Percentiles rank a stretch among this genome's conserved stretches.
phyloP scores from a whole-genome alignment of 371 early-diverging fungal species.

The Sporodiniella umbellata region DNA sequence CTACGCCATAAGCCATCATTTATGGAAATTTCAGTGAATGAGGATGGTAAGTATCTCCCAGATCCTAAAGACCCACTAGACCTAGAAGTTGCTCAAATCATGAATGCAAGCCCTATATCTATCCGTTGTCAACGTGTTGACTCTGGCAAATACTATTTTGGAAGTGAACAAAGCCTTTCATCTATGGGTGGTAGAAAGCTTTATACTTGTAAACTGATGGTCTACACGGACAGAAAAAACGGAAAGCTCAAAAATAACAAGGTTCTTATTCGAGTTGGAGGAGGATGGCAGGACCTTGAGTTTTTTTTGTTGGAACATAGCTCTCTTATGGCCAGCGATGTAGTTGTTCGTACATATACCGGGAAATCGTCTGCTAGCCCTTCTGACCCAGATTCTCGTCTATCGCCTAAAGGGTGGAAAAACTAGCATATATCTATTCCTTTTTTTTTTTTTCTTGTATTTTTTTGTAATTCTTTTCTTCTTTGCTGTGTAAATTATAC shows the following conservation, averaged over 20 bases:
- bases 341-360: conserved; percentile 17
- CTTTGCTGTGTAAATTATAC: no score
- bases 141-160: conserved; percentile 58
- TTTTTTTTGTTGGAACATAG: conserved; percentile 46
- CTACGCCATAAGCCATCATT: conserved; percentile 7
- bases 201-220: conserved; percentile 50
- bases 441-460: no score
- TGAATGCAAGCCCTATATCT: conserved; percentile 50
- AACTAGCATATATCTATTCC: conserved; percentile 1
- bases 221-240: conserved; percentile 28
- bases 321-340: conserved; percentile 34
- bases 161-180: conserved; percentile 45
- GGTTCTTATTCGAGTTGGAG: conserved; percentile 62
- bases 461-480: no score
- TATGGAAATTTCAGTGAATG: conserved; percentile 8
- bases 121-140: conserved; percentile 47
- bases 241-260: conserved; percentile 34
- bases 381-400: not conserved
- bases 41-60: conserved; percentile 33
- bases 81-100: conserved; percentile 53
- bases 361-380: not conserved
- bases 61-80: conserved; percentile 52
- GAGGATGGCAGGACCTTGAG: conserved; percentile 67
- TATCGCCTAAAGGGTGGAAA: not conserved
- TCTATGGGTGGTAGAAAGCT: conserved; percentile 43